Percentiles rank a stretch among this genome's conserved stretches.
Evolutionary conservation across 78 protist genomes (phyloP).

Genomic region (Speleostelium caveatum): DNA sequence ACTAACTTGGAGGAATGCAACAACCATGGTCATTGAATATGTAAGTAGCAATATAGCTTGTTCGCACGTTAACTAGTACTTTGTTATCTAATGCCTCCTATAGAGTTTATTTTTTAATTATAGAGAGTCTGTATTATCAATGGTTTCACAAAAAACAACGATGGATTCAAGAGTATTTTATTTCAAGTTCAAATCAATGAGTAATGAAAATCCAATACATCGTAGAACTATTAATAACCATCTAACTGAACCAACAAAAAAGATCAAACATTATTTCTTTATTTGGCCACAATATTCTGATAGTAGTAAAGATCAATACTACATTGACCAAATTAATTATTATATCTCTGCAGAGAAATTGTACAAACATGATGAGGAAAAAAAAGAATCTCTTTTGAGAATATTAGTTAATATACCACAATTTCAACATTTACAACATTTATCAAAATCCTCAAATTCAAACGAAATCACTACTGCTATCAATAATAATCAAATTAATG

Average conservation of each 20-base stretch:
- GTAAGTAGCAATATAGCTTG: not conserved
- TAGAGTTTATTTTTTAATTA: constrained; percentile 12
- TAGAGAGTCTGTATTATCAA: not conserved
- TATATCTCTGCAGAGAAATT: not conserved
- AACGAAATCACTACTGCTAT: no score
- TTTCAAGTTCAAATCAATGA: not conserved
- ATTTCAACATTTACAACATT: constrained; percentile 1
- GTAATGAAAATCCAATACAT: not conserved
- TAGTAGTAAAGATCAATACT: not conserved
- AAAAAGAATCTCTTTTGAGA: not conserved
- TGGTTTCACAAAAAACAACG: not conserved
- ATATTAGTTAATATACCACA: not conserved
- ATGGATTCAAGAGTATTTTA: constrained; percentile 3
- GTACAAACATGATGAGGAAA: not conserved
- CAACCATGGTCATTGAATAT: constrained; percentile 4
- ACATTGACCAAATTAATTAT: not conserved
- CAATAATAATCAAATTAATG: no score
- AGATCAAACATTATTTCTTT: not conserved
- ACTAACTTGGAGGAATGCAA: not conserved
- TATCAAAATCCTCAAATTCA: not conserved
- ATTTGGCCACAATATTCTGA: constrained; percentile 30
- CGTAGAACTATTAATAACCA: not conserved
- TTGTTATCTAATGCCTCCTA: not conserved
- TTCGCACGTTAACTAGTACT: not conserved
- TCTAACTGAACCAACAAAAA: not conserved